phyloP scores from a whole-genome alignment of 805 yeast genomes.

The Barnettozyma vustinii region DNA sequence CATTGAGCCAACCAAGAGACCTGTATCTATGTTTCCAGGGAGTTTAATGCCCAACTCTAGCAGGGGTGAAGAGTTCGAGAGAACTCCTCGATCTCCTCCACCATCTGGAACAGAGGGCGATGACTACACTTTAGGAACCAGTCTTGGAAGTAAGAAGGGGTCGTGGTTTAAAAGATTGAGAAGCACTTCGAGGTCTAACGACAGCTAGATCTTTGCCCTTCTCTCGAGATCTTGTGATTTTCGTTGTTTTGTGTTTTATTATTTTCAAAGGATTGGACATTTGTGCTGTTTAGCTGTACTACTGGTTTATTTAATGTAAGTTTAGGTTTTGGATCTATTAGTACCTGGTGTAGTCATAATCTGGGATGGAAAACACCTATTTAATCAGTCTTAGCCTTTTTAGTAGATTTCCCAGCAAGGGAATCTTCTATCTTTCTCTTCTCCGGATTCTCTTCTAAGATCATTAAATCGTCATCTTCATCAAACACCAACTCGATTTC shows the following conservation, averaged over 20 bases:
- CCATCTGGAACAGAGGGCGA: constrained; percentile 3
- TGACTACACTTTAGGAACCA: constrained; percentile 4
- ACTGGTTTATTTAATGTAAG: background rate
- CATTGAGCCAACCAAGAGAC: constrained; percentile 9
- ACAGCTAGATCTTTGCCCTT: background rate
- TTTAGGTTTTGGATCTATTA: background rate
- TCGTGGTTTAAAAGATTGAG: constrained; percentile 43
- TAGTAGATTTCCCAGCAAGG: background rate
- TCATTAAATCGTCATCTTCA: constrained; percentile 13
- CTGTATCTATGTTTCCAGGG: constrained; percentile 22
- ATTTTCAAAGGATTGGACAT: background rate
- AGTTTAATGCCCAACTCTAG: constrained; percentile 1
- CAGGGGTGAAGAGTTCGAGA: constrained; percentile 4
- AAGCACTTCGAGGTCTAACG: constrained; percentile 29
- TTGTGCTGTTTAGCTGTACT: background rate
- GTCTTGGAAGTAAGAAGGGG: constrained; percentile 29
- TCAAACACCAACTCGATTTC: constrained; percentile 13
- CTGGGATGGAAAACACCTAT: background rate
- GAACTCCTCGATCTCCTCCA: background rate
- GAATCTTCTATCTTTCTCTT: constrained; percentile 19
- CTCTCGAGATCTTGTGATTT: background rate
- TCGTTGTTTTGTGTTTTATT: background rate
- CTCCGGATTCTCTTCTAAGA: constrained; percentile 17
- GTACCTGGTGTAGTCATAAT: background rate
- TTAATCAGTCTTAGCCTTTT: constrained; percentile 10